phyloP scores from a whole-genome alignment of 345 rosid species.

The Brassica rapa region DNA sequence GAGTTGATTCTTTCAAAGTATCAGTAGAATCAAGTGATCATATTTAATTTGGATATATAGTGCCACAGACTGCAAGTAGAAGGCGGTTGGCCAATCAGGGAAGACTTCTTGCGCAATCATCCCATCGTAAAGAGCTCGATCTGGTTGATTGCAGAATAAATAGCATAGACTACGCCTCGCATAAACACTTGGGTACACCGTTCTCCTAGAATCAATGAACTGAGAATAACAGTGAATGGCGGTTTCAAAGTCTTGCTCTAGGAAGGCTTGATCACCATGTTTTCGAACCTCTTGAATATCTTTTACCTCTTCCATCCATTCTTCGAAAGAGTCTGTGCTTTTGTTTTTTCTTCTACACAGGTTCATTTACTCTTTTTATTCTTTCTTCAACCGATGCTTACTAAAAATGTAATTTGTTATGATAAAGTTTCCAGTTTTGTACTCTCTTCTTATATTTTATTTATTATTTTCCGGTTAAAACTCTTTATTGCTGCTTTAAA shows the following conservation, averaged over 20 bases:
- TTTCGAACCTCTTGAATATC: constrained; percentile 80
- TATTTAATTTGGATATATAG: constrained; percentile 66
- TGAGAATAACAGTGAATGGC: constrained; percentile 87
- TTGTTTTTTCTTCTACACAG: too few relatives aligned
- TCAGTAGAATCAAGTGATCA: constrained; percentile 79
- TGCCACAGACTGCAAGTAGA: constrained; percentile 95
- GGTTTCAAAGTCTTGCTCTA: constrained; percentile 80
- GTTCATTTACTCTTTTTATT: too few relatives aligned
- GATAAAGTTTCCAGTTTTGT: too few relatives aligned
- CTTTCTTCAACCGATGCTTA: too few relatives aligned
- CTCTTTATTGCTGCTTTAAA: too few relatives aligned
- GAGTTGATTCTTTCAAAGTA: constrained; percentile 80
- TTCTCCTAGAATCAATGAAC: constrained; percentile 70
- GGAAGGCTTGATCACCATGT: constrained; percentile 79
- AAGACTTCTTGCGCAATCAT: constrained; percentile 78
- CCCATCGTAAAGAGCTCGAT: constrained; percentile 81
- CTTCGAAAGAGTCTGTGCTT: constrained; percentile 61
- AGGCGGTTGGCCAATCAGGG: constrained; percentile 92
- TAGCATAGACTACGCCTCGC: constrained; percentile 89
- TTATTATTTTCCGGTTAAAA: too few relatives aligned
- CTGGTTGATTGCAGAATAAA: constrained; percentile 71
- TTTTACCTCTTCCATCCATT: constrained; percentile 84
- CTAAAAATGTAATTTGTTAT: too few relatives aligned
- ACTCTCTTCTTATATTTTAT: too few relatives aligned
- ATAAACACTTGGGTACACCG: constrained; percentile 77